Base-by-base conservation (phyloP, 2,329 filamentous ascomycete species). In the Cladosporium phlei region DNA sequence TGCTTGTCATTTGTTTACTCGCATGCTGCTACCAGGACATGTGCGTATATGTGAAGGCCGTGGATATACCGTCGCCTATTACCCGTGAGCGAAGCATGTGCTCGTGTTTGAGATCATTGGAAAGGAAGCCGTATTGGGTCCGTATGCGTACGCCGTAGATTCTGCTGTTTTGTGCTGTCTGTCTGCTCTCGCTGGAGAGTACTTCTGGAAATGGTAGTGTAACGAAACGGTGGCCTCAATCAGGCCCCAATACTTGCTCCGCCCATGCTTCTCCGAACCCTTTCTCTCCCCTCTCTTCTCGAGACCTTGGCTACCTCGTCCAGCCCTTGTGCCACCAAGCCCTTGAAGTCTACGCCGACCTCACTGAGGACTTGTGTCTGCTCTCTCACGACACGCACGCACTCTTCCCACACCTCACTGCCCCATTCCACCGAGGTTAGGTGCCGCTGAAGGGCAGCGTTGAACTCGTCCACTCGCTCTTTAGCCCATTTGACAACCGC, bases 401-500 rank as follows among this genome's bases (percentile, higher is more conserved):
- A 97, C 59, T 86, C 79, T 44, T 78, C 78, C 87, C 88, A 96
- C 1, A 87, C 77, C 34, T 80, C 76, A 11, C 85, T 84, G n/a
- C 78, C 82, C 39, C 75, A 77, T 51, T 94, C 85, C 2, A 93
- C 86, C 62, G 86, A 89, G 68, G 88, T 94, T 51, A 98, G 72
- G 68, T 97, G 93, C 49, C 91, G 76, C 27, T 78, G 80, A 28
- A 98, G 73, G 40, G 93, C 82, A 35, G 76, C 76, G 59, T 96
- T 97, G 73, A 97, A 97, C 2, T 82, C 82, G 58, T 96, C 90
- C 1, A 97, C 82, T 63, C 95, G 83, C 58, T 93, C 85, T 67
- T 96, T 97, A n/a, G 89, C 90, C 93, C 93, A 98, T 63, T 91
- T 94, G 59, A 98, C 91, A 58, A 89, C 95, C 0, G 90, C 89